Percentiles rank a stretch among this genome's conserved stretches.
Evolutionary conservation across 2,329 filamentous ascomycete genomes (phyloP).

Genomic region (Dactylellina haptotyla): DNA sequence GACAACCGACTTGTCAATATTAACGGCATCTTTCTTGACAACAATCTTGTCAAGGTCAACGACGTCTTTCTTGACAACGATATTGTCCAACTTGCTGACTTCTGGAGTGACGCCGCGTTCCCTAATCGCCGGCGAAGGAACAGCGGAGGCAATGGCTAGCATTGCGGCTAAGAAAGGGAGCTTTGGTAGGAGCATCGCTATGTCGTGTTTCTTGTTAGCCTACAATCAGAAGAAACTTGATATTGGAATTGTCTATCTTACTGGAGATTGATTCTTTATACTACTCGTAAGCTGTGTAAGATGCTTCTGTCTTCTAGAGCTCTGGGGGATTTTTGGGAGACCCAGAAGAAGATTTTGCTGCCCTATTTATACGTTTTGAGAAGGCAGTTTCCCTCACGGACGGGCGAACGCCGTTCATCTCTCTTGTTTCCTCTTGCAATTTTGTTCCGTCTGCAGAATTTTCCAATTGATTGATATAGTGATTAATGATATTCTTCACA

Average conservation of each 20-base stretch:
- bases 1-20: background rate
- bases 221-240: background rate
- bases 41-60: background rate
- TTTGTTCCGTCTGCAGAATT: too few species aligned
- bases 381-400: too few species aligned
- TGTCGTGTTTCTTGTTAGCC: background rate
- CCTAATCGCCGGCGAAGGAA: conserved; percentile 6
- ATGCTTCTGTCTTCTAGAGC: too few species aligned
- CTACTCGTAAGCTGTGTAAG: too few species aligned
- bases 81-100: background rate
- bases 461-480: too few species aligned
- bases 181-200: conserved; percentile 11
- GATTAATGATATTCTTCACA: too few species aligned
- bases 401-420: too few species aligned
- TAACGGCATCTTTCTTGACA: background rate
- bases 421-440: too few species aligned
- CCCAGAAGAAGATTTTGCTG: too few species aligned
- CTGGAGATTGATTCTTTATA: background rate
- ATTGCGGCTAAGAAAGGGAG: conserved; percentile 15
- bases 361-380: too few species aligned
- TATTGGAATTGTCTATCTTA: conserved; percentile 1
- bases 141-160: conserved; percentile 19
- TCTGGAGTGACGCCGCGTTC: conserved; percentile 10
- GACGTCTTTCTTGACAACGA: conserved; percentile 4
- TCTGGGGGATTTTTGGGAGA: too few species aligned